Evolutionary conservation across 78 protist species (phyloP).

Genomic region (Planoprotostelium fungivorum): DNA sequence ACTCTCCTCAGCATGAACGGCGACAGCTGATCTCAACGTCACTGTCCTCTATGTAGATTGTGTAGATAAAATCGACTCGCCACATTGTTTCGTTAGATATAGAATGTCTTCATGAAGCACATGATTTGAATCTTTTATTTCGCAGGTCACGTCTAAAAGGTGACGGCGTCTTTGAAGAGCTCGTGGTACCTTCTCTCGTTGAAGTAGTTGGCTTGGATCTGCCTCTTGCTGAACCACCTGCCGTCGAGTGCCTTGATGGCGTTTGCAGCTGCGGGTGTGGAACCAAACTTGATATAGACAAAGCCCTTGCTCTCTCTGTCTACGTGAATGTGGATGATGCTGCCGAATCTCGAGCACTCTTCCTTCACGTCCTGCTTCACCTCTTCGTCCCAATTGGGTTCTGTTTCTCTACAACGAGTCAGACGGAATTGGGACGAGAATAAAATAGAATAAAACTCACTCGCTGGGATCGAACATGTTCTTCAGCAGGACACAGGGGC

Average conservation of each 20-base stretch:
- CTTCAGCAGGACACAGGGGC: slow-evolving; percentile 21
- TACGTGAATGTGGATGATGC: slow-evolving; percentile 35
- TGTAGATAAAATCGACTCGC: too few relatives aligned
- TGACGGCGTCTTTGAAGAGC: background rate
- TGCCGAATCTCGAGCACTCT: slow-evolving; percentile 44
- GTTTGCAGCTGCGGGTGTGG: slow-evolving; percentile 2
- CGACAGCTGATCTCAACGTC: too few relatives aligned
- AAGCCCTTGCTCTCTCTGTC: slow-evolving; percentile 28
- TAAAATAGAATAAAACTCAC: background rate
- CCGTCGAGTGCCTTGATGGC: slow-evolving; percentile 19
- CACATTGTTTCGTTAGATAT: too few relatives aligned
- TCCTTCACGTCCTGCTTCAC: slow-evolving; percentile 65
- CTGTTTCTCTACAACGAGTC: slow-evolving; percentile 16
- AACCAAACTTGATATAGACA: slow-evolving; percentile 33
- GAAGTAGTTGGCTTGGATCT: background rate
- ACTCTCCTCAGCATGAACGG: too few relatives aligned
- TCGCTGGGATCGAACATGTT: slow-evolving; percentile 65
- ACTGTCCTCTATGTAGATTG: too few relatives aligned
- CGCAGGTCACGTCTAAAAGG: too few relatives aligned
- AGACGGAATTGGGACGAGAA: background rate
- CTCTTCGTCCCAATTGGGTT: slow-evolving; percentile 59
- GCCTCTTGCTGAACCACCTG: background rate
- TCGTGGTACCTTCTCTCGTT: background rate
- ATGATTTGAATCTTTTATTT: too few relatives aligned
- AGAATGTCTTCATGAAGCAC: too few relatives aligned